Conservation (phyloP, 1,284 basidiomycete genomes). For the Cutaneotrichosporon mucoides region DNA sequence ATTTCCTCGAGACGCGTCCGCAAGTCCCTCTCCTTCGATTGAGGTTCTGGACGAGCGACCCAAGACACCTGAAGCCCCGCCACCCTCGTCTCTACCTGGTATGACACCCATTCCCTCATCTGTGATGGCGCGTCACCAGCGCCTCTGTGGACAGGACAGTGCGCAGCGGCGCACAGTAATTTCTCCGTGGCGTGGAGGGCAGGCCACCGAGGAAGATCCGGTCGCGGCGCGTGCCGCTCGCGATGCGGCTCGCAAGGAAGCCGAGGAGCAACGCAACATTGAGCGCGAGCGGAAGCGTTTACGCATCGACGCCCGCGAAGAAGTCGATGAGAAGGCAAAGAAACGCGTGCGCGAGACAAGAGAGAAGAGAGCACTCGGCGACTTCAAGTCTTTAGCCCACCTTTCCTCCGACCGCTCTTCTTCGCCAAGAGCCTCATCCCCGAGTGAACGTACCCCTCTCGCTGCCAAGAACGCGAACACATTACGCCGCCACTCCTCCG, state of each 20-base stretch:
- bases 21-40: background rate
- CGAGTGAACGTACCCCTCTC: slow-evolving; percentile 5
- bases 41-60: background rate
- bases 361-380: slow-evolving; percentile 9
- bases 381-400: slow-evolving; percentile 17
- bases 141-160: slow-evolving; percentile 26
- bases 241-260: background rate
- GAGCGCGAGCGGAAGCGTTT: slow-evolving; percentile 10
- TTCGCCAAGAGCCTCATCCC: slow-evolving; percentile 12
- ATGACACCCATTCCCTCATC: slow-evolving; percentile 18
- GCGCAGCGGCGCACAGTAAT: slow-evolving; percentile 5
- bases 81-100: background rate
- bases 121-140: slow-evolving; percentile 24
- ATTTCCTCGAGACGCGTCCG: background rate
- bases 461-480: background rate
- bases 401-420: slow-evolving; percentile 15
- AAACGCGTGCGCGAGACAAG: background rate
- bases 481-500: slow-evolving; percentile 13
- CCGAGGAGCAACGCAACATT: background rate
- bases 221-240: background rate
- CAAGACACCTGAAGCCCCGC: background rate
- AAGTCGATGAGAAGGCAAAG: background rate
- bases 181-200: slow-evolving; percentile 16
- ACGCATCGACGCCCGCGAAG: slow-evolving; percentile 1
- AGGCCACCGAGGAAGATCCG: background rate